Conservation (phyloP, 768 basidiomycete species). For the Obba rivulosa region DNA sequence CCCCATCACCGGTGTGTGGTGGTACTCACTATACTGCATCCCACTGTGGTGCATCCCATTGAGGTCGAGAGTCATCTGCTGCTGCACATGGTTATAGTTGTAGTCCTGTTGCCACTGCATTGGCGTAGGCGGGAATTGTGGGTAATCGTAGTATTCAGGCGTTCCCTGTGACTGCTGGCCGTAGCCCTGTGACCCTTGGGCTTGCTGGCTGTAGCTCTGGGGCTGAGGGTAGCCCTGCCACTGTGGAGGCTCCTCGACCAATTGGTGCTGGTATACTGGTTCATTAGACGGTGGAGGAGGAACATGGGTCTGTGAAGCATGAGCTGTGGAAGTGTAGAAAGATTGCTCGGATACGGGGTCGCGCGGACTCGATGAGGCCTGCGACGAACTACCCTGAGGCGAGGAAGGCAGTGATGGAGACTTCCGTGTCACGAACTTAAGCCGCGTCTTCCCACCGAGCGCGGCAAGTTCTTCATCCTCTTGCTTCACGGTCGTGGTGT, state of each 20-base stretch:
- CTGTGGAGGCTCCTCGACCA: constrained; percentile 1
- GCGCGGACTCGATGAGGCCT: constrained; percentile 6
- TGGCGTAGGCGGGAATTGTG: neutral
- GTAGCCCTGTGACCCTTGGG: neutral
- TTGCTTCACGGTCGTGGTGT: constrained; percentile 40
- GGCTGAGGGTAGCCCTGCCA: constrained; percentile 11
- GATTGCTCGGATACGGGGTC: constrained; percentile 3
- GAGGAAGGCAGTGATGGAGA: constrained; percentile 36
- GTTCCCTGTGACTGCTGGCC: neutral
- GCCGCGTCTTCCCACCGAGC: constrained; percentile 58
- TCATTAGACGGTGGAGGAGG: neutral
- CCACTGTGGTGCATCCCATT: constrained; percentile 6
- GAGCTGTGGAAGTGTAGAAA: neutral
- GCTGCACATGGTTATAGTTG: constrained; percentile 9
- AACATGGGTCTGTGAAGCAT: neutral
- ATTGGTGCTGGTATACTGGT: neutral
- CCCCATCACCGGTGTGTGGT: constrained; percentile 1
- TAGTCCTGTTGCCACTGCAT: neutral
- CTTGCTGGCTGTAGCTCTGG: constrained; percentile 1
- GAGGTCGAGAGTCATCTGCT: constrained; percentile 15
- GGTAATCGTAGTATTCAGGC: neutral
- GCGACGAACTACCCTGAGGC: constrained; percentile 10
- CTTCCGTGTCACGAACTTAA: constrained; percentile 49
- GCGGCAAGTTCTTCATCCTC: constrained; percentile 59
- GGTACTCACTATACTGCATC: constrained; percentile 10